Percentiles rank a stretch among this genome's conserved stretches.
These are phyloP conservation scores for Retiboletus fuscus DNA, from an alignment of 1,284 basidiomycete species.

Conservation along the genomic window DNA sequence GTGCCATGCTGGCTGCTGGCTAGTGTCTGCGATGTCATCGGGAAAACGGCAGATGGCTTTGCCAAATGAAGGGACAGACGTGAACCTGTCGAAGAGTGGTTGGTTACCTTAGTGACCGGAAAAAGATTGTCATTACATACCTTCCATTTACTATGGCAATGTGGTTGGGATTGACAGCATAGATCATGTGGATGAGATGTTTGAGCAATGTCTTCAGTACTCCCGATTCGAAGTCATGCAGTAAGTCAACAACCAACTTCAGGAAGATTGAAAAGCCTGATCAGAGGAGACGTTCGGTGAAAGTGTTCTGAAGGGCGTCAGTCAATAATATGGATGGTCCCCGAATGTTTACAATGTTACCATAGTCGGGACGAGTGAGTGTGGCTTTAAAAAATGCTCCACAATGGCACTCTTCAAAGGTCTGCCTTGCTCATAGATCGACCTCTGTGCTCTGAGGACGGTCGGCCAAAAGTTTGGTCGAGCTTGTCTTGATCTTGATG, in stretches of 20 bases:
- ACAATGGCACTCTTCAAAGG: background rate
- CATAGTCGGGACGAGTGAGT: background rate
- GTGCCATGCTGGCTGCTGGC: background rate
- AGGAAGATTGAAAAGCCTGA: background rate
- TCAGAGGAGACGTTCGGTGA: background rate
- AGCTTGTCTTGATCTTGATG: background rate
- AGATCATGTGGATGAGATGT: background rate
- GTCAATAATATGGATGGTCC: no score
- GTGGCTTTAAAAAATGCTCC: background rate
- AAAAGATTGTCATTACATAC: background rate
- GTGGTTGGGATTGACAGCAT: background rate
- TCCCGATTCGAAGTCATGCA: background rate
- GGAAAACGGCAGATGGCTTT: conserved; percentile 13
- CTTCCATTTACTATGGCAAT: conserved; percentile 15
- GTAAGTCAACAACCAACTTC: background rate
- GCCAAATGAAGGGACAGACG: background rate
- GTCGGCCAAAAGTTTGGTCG: background rate
- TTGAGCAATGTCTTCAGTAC: conserved; percentile 4
- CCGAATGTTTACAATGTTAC: no score
- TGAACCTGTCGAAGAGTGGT: background rate
- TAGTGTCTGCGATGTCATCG: no score
- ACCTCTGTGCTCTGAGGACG: background rate
- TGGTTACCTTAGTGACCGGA: background rate
- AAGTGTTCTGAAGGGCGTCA: background rate
- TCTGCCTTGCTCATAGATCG: background rate